These are phyloP conservation scores for Leucosporidium creatinivorum DNA, from an alignment of 768 basidiomycete genomes.

Conservation along the genomic window DNA sequence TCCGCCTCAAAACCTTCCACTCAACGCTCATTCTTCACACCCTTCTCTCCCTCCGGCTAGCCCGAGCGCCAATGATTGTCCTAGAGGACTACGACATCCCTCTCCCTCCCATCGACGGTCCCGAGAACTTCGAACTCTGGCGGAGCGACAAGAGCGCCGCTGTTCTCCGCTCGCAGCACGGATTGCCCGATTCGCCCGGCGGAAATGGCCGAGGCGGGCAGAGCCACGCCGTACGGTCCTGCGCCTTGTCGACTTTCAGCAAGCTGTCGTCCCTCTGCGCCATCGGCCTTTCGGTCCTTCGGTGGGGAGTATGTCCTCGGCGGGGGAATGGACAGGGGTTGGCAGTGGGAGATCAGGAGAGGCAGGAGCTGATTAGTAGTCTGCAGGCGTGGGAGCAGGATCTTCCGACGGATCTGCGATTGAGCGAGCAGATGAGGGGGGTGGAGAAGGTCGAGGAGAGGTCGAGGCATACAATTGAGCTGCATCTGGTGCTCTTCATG, in stretches of 20 bases:
- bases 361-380: slow-evolving; percentile 7
- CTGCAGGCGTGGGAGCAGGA: slow-evolving; percentile 15
- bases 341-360: slow-evolving; percentile 11
- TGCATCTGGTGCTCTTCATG: slow-evolving; percentile 10
- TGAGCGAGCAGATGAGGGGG: not conserved
- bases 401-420: slow-evolving; percentile 7
- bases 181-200: not conserved
- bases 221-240: slow-evolving; percentile 9
- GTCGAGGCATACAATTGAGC: slow-evolving; percentile 18
- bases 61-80: slow-evolving; percentile 13
- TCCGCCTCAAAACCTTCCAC: slow-evolving; percentile 24
- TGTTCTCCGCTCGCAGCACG: slow-evolving; percentile 8
- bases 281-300: slow-evolving; percentile 18
- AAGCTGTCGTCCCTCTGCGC: slow-evolving; percentile 20
- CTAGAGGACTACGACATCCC: slow-evolving; percentile 29
- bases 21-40: slow-evolving; percentile 23
- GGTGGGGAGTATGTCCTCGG: slow-evolving; percentile 16
- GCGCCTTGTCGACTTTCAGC: slow-evolving; percentile 14
- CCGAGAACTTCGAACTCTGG: slow-evolving; percentile 29
- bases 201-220: not conserved
- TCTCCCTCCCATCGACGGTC: slow-evolving; percentile 17
- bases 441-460: slow-evolving; percentile 13
- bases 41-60: slow-evolving; percentile 18
- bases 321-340: slow-evolving; percentile 15
- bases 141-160: slow-evolving; percentile 17